Percentiles rank a stretch among this genome's conserved stretches.
Conservation (phyloP, 2,329 filamentous ascomycete genomes). For the Lasiodiplodia hormozganensis region DNA sequence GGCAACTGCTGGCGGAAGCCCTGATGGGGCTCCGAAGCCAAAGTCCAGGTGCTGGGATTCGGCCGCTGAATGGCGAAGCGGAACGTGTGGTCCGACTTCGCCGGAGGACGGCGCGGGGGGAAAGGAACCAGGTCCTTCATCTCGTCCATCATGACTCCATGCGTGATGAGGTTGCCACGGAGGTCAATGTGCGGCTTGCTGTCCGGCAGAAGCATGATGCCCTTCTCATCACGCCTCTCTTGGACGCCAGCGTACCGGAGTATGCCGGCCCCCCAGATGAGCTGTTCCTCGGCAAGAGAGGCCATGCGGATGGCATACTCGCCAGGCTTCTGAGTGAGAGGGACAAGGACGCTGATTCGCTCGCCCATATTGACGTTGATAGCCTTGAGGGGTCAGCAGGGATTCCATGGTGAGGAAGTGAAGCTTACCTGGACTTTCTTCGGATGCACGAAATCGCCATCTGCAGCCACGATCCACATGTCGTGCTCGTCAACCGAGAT, state of each 20-base stretch:
- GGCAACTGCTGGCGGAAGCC: conserved; percentile 1
- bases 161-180: conserved; percentile 53
- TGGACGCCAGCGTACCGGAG: conserved; percentile 49
- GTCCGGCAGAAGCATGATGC: conserved; percentile 31
- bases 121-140: conserved; percentile 55
- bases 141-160: conserved; percentile 49
- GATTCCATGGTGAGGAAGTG: too few relatives aligned
- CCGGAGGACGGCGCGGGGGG: conserved; percentile 49
- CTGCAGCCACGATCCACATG: conserved; percentile 62
- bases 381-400: conserved; percentile 34
- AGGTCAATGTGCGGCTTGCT: conserved; percentile 57
- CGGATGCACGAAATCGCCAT: conserved; percentile 62
- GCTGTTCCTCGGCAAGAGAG: conserved; percentile 58
- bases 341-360: conserved; percentile 60
- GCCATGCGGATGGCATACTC: conserved; percentile 64
- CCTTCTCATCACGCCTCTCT: conserved; percentile 17
- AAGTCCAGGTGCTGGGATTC: neutral
- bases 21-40: neutral
- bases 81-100: conserved; percentile 55
- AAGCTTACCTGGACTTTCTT: conserved; percentile 50
- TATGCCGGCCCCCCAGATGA: conserved; percentile 61
- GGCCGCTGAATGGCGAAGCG: conserved; percentile 40
- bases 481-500: conserved; percentile 61
- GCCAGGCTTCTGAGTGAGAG: conserved; percentile 53
- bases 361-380: conserved; percentile 60